Evolutionary conservation across 306 rosid species (phyloP), one percentile per base, ranked within the genome.

Genomic region (Morella rubra): DNA sequence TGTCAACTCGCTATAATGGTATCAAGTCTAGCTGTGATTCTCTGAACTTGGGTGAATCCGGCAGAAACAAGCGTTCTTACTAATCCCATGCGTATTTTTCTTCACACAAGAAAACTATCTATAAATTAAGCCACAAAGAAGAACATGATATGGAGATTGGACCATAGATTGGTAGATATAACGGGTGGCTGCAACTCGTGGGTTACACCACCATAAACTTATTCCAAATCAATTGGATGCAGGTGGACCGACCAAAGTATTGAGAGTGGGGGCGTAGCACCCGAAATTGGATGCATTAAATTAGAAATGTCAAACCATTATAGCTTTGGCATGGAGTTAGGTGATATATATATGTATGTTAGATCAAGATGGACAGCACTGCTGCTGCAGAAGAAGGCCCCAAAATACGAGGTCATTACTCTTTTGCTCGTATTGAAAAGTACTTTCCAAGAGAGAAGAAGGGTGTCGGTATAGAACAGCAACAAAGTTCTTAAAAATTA

Each of bases 371-470:
- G 5, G 10, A 49, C 52, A 64, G 12, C 7, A 49, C 70, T 40
- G 47, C 49, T 16, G 70, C 70, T 40, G 47, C 49, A 40, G 49
- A 65, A 18, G 49, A 16, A 7, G 70, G 27, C 70, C 27, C 16
- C 70, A 41, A 65, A 65, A 65, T 65, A 40, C 70, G 70, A 41
- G 70, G 70, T 65, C 70, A 65, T 65, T 65, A 65, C 8, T 62
- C 70, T 65, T 3, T 41, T 65, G 70, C 24, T 65, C 18, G 49
- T 41, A 65, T 65, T 65, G 13, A 65, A 65, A 16, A 18, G 12
- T 19, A 20, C 49, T 41, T 40, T 41, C 45, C 45, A 18, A 65
- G 41, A 49, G 40, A 47, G 49, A 41, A 41, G 24, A 65, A 4
- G 61, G 22, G 49, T 65, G 49, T 41, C 70, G 70, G 70, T 65